These are phyloP conservation scores for Galium porrigens DNA, from an alignment of 305 asterid species.

Conservation along the genomic window DNA sequence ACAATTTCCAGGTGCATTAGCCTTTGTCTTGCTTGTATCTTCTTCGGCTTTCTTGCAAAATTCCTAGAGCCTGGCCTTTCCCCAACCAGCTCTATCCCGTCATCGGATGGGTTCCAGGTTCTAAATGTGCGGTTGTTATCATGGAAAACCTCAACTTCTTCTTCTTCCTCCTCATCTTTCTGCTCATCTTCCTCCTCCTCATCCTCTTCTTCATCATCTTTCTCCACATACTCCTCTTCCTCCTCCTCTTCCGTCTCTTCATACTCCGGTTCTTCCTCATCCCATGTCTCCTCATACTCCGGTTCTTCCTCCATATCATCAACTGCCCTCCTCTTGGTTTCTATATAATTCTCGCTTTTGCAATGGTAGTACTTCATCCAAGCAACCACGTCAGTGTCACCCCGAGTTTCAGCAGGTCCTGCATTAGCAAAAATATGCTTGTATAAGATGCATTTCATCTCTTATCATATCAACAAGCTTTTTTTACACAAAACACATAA, in stretches of 20 bases:
- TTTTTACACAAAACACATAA: not conserved
- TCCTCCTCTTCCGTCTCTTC: not conserved
- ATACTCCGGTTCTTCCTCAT: not conserved
- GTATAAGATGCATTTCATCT: no score
- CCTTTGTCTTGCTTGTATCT: not conserved
- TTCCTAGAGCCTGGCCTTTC: not conserved
- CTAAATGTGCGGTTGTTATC: no score
- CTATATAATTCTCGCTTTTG: no score
- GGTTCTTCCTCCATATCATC: not conserved
- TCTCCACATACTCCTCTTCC: not conserved
- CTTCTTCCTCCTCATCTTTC: no score
- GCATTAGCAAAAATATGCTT: no score
- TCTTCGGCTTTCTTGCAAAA: not conserved
- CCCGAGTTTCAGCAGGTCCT: no score
- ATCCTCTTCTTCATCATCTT: no score
- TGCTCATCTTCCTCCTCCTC: no score
- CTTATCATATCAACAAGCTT: not conserved
- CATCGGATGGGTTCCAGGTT: not conserved
- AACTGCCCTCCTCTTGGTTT: no score
- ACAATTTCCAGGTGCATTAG: not conserved
- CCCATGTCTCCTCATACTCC: not conserved
- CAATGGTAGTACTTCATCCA: no score
- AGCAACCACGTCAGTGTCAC: no score
- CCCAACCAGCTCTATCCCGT: not conserved
- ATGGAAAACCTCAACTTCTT: no score